Evolutionary conservation across 129 eudicot species (phyloP).

Genomic region (Cynara cardunculus): DNA sequence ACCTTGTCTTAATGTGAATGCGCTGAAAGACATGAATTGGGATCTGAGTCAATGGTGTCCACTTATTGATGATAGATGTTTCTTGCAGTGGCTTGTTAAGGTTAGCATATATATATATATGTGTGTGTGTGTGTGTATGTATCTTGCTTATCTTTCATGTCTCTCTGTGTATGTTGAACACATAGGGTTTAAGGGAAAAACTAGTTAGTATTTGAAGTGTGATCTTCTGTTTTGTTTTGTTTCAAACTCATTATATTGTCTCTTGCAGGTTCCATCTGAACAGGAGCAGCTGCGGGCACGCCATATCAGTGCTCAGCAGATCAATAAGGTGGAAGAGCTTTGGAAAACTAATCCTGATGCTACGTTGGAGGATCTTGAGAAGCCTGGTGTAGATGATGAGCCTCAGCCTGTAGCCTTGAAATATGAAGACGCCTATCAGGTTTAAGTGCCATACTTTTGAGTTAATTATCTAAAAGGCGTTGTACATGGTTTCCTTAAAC

Average conservation of each 20-base stretch:
- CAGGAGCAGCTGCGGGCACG: constrained; percentile 91
- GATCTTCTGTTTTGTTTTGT: neutral
- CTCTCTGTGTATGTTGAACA: neutral
- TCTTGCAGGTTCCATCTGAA: constrained; percentile 84
- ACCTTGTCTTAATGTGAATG: constrained; percentile 89
- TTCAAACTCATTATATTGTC: constrained; percentile 8
- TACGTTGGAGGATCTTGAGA: constrained; percentile 95
- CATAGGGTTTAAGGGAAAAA: neutral
- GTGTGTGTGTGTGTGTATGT: neutral
- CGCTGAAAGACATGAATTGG: constrained; percentile 98
- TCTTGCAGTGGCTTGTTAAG: constrained; percentile 96
- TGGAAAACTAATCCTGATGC: constrained; percentile 99
- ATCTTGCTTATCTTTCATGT: neutral
- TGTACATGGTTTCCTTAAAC: neutral
- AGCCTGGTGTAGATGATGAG: constrained; percentile 99
- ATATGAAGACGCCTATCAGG: constrained; percentile 98
- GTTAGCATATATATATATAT: constrained; percentile 29
- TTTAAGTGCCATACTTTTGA: constrained; percentile 9
- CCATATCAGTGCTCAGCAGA: constrained; percentile 83
- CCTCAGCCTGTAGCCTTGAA: constrained; percentile 86
- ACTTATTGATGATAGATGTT: constrained; percentile 97
- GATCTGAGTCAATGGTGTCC: constrained; percentile 99
- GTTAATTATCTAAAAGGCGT: neutral
- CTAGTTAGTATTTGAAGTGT: neutral
- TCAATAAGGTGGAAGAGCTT: constrained; percentile 90